Conservation (phyloP, 1,284 basidiomycete genomes). For the Entoloma clypeatum region DNA sequence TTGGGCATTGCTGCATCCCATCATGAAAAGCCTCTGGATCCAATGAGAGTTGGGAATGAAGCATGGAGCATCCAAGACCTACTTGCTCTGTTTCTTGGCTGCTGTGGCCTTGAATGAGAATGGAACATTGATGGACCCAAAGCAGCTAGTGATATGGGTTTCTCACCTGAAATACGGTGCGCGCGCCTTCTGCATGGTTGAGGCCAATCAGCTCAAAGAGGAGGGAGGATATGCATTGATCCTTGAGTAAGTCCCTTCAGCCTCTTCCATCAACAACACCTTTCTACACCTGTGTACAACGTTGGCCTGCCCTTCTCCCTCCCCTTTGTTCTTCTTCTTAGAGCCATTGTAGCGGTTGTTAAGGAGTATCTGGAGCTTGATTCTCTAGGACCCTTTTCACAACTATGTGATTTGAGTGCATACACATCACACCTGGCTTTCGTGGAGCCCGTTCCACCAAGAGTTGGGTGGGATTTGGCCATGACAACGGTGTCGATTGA, state of each 20-base stretch:
- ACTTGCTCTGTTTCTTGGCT: too few relatives aligned
- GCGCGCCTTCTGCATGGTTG: neutral
- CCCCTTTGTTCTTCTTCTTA: neutral
- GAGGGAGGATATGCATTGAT: neutral
- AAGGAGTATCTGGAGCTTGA: neutral
- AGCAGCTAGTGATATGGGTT: too few relatives aligned
- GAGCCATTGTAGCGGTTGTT: neutral
- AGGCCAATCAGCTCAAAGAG: neutral
- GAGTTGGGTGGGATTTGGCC: neutral
- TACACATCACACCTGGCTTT: neutral
- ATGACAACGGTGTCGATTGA: slow-evolving; percentile 1
- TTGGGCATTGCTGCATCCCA: too few relatives aligned
- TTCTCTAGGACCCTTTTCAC: neutral
- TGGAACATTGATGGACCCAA: slow-evolving; percentile 1
- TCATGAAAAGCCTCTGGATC: too few relatives aligned
- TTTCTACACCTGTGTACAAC: too few relatives aligned
- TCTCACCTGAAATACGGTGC: neutral
- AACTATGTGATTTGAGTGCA: neutral
- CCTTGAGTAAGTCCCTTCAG: slow-evolving; percentile 3
- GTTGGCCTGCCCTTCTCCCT: too few relatives aligned
- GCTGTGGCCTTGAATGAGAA: slow-evolving; percentile 2
- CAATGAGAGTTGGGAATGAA: too few relatives aligned
- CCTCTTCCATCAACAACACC: too few relatives aligned
- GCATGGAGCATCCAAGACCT: too few relatives aligned
- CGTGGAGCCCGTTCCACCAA: neutral